These are phyloP conservation scores for Salix purpurea DNA, from an alignment of 345 rosid species.

Conservation along the genomic window DNA sequence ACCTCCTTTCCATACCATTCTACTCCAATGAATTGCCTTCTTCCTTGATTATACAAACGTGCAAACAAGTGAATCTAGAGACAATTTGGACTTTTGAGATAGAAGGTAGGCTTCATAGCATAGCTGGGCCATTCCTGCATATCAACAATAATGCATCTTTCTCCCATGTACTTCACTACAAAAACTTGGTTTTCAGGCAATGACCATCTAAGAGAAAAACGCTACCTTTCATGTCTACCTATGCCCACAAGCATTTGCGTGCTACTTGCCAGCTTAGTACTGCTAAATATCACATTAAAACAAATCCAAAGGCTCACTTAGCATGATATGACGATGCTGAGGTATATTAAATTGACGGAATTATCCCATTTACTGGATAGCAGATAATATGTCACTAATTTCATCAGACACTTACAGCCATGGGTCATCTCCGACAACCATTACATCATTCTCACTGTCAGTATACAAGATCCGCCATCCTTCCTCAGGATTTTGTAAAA, in stretches of 20 bases:
- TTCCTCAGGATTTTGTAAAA: constrained; percentile 60
- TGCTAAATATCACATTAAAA: not conserved
- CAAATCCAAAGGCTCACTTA: not conserved
- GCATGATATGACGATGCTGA: not conserved
- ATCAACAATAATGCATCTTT: not conserved
- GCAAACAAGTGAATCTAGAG: too few species aligned
- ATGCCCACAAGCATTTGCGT: not conserved
- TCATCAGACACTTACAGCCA: constrained; percentile 71
- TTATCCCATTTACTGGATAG: not conserved
- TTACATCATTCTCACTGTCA: constrained; percentile 83
- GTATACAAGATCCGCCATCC: constrained; percentile 89
- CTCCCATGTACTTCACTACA: too few species aligned
- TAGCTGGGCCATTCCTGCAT: not conserved
- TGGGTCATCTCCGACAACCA: constrained; percentile 92
- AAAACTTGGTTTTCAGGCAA: too few species aligned
- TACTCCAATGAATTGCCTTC: not conserved
- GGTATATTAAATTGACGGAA: not conserved
- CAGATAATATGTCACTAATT: not conserved
- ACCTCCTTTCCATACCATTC: not conserved
- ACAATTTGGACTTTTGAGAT: too few species aligned
- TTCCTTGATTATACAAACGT: too few species aligned
- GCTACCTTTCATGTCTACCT: not conserved
- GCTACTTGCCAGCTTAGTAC: not conserved
- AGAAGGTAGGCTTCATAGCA: too few species aligned
- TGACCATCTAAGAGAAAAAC: too few species aligned